phyloP scores from a whole-genome alignment of 1,284 basidiomycete genomes.

The Paramarasmius palmivorus region DNA sequence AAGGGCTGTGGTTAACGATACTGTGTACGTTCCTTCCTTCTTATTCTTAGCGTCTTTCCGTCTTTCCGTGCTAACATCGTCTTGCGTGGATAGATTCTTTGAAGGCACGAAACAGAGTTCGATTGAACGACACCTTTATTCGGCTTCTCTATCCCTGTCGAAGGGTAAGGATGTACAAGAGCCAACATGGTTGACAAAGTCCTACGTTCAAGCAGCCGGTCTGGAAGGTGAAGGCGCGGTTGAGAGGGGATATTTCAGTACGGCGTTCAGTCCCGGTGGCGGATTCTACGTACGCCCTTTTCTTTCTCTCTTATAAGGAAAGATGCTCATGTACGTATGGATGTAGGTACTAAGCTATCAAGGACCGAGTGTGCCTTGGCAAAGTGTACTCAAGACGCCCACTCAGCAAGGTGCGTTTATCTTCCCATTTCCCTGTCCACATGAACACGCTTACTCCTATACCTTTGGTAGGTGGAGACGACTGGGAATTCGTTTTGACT shows the following conservation, averaged over 20 bases:
- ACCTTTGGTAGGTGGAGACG: too few species aligned
- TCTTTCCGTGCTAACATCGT: not conserved
- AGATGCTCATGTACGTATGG: too few species aligned
- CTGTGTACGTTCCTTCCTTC: slow-evolving; percentile 62
- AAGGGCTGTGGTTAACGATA: slow-evolving; percentile 65
- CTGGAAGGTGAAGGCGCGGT: not conserved
- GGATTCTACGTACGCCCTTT: slow-evolving; percentile 92
- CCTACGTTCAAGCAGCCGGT: slow-evolving; percentile 29
- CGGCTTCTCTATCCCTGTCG: slow-evolving; percentile 60
- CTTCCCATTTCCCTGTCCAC: not conserved
- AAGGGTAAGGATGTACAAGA: slow-evolving; percentile 31
- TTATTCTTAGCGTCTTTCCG: slow-evolving; percentile 26
- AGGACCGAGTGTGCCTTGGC: slow-evolving; percentile 88
- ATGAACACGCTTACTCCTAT: not conserved
- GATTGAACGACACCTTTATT: slow-evolving; percentile 83
- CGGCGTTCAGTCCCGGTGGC: slow-evolving; percentile 79
- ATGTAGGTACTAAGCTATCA: slow-evolving; percentile 72
- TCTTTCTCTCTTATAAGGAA: too few species aligned
- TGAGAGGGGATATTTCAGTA: slow-evolving; percentile 55
- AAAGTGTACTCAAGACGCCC: slow-evolving; percentile 67
- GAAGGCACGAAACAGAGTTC: slow-evolving; percentile 82
- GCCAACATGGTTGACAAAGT: slow-evolving; percentile 70
- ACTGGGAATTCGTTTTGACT: slow-evolving; percentile 64
- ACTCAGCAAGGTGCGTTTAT: slow-evolving; percentile 39
- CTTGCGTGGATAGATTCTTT: slow-evolving; percentile 71